Conservation (phyloP, 2,329 filamentous ascomycete genomes). For the Thelonectria olida region DNA sequence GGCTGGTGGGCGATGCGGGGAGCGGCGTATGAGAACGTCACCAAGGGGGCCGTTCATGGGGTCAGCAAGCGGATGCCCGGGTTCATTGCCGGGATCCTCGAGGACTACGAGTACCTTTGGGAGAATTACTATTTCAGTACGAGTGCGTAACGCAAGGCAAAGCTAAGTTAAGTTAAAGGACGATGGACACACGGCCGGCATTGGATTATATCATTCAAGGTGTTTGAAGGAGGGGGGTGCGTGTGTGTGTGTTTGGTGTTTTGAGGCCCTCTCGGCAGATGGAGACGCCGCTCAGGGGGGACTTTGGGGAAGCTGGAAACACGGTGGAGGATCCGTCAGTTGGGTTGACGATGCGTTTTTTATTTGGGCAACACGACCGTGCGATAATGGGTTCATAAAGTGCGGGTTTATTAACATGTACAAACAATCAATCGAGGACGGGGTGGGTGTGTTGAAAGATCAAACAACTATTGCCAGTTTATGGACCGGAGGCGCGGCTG, state of each 20-base stretch:
- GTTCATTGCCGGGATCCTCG: conserved; percentile 84
- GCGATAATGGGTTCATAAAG: background rate
- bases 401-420: background rate
- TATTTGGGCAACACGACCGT: background rate
- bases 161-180: conserved; percentile 2
- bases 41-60: conserved; percentile 76
- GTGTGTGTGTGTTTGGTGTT: background rate
- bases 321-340: background rate
- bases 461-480: background rate
- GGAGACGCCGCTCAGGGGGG: background rate
- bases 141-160: conserved; percentile 44
- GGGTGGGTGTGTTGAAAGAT: too few species aligned
- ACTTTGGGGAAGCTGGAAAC: background rate
- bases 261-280: background rate
- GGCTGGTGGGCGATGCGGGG: conserved; percentile 97
- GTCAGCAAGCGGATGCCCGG: conserved; percentile 81
- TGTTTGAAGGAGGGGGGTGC: background rate
- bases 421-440: background rate
- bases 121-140: conserved; percentile 94
- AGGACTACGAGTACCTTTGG: conserved; percentile 98
- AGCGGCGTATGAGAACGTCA: conserved; percentile 95
- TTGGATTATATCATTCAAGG: conserved; percentile 2
- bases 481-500: background rate
- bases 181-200: background rate
- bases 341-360: conserved; percentile 6